Conservation (phyloP, 441 rosid species). For the Mallotus japonicus region DNA sequence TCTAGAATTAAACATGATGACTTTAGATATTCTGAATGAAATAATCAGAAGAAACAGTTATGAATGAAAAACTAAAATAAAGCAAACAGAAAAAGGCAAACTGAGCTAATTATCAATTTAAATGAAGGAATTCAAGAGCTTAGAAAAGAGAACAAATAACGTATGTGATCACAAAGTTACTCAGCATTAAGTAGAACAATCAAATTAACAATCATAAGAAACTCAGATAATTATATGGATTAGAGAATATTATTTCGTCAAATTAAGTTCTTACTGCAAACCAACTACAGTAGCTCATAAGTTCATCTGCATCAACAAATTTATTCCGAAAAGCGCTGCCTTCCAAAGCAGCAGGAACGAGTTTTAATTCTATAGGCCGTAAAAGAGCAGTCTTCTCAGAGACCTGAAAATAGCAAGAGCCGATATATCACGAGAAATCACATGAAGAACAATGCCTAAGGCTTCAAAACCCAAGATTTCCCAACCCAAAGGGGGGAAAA, state of each 20-base stretch:
- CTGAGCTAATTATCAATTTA: not conserved
- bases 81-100: not conserved
- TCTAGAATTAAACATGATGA: slow-evolving; percentile 38
- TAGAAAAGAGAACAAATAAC: not conserved
- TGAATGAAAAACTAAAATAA: not conserved
- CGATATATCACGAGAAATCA: slow-evolving; percentile 24
- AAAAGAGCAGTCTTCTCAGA: slow-evolving; percentile 84
- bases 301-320: slow-evolving; percentile 90
- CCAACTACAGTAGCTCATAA: slow-evolving; percentile 88
- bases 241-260: not conserved
- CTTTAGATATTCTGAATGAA: slow-evolving; percentile 6
- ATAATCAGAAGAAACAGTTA: not conserved
- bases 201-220: not conserved
- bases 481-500: not conserved
- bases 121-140: not conserved
- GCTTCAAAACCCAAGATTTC: not conserved
- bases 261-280: slow-evolving; percentile 70
- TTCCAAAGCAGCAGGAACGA: slow-evolving; percentile 91
- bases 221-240: not conserved
- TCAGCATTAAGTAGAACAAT: not conserved
- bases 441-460: not conserved
- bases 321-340: slow-evolving; percentile 96
- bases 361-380: slow-evolving; percentile 91
- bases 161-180: not conserved
- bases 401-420: slow-evolving; percentile 54